A percentile compares a stretch with the other conserved stretches of the same genome.
phyloP scores from a whole-genome alignment of 208 protist species.

The Leishmania turanica region DNA sequence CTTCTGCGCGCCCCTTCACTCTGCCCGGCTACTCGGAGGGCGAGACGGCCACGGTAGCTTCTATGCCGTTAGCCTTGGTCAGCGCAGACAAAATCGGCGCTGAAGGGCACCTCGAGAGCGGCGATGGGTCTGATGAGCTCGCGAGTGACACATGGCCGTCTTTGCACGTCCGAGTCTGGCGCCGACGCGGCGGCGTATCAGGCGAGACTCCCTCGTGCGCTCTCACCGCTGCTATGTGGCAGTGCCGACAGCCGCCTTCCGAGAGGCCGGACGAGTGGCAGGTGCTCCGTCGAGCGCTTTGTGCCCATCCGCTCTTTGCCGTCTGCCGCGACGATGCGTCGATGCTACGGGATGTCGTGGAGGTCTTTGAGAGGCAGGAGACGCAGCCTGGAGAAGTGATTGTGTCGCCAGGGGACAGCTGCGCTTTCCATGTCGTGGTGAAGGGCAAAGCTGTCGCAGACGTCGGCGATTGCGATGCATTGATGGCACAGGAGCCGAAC shows the following conservation, averaged over 20 bases:
- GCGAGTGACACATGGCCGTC: background rate
- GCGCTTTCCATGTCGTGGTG: conserved; percentile 25
- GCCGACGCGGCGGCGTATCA: conserved; percentile 14
- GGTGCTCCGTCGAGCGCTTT: conserved; percentile 5
- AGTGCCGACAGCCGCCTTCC: background rate
- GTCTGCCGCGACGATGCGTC: background rate
- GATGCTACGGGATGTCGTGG: conserved; percentile 12
- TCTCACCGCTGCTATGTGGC: conserved; percentile 1
- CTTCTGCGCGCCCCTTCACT: background rate
- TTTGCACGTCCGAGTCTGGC: background rate
- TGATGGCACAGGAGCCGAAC: background rate
- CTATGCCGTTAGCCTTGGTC: background rate
- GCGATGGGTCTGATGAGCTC: background rate
- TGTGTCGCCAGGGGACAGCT: background rate
- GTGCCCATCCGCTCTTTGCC: conserved; percentile 13
- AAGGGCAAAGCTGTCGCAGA: conserved; percentile 5
- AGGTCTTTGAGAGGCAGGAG: conserved; percentile 14
- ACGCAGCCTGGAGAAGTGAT: conserved; percentile 4
- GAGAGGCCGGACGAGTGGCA: background rate
- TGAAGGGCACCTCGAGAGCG: background rate
- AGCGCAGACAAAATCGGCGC: background rate
- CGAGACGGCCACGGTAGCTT: background rate
- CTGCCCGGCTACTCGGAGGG: background rate
- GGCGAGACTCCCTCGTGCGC: conserved; percentile 1
- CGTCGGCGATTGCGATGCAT: background rate